A percentile compares a stretch with the other conserved stretches of the same genome.
These are phyloP conservation scores for Dactylella cylindrospora DNA, from an alignment of 2,329 filamentous ascomycete species.

Conservation along the genomic window DNA sequence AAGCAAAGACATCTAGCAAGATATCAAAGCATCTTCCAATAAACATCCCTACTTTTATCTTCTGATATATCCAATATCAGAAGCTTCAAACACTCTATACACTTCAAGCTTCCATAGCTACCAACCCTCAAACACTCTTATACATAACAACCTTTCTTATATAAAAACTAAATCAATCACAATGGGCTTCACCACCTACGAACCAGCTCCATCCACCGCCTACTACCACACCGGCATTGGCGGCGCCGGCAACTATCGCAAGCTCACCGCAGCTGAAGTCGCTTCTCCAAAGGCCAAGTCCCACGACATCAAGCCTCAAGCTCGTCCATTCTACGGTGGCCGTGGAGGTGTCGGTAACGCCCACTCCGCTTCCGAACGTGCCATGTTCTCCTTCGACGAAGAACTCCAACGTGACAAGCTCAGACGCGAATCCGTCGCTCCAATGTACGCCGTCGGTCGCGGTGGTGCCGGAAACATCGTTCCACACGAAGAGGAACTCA, in stretches of 20 bases:
- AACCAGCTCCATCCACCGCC: slow-evolving; percentile 55
- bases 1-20: no score
- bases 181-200: slow-evolving; percentile 58
- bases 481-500: slow-evolving; percentile 44
- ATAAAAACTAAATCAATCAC: slow-evolving; percentile 38
- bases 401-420: slow-evolving; percentile 62
- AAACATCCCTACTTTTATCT: background rate
- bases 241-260: slow-evolving; percentile 59
- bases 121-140: slow-evolving; percentile 14
- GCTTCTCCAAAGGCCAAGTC: slow-evolving; percentile 56
- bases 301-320: slow-evolving; percentile 53
- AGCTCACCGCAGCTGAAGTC: slow-evolving; percentile 59
- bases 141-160: slow-evolving; percentile 2
- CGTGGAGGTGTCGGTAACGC: slow-evolving; percentile 70
- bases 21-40: slow-evolving; percentile 19
- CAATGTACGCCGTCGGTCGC: slow-evolving; percentile 64
- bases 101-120: slow-evolving; percentile 16
- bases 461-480: slow-evolving; percentile 65
- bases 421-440: slow-evolving; percentile 58
- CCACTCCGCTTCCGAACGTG: slow-evolving; percentile 58
- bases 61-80: background rate
- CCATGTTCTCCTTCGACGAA: slow-evolving; percentile 68
- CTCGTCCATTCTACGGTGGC: slow-evolving; percentile 64
- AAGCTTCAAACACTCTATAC: background rate
- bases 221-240: slow-evolving; percentile 57